Percentiles rank a stretch among this genome's conserved stretches.
Evolutionary conservation across 164 flowering plant species (phyloP).

Genomic region (Liquidambar formosana): DNA sequence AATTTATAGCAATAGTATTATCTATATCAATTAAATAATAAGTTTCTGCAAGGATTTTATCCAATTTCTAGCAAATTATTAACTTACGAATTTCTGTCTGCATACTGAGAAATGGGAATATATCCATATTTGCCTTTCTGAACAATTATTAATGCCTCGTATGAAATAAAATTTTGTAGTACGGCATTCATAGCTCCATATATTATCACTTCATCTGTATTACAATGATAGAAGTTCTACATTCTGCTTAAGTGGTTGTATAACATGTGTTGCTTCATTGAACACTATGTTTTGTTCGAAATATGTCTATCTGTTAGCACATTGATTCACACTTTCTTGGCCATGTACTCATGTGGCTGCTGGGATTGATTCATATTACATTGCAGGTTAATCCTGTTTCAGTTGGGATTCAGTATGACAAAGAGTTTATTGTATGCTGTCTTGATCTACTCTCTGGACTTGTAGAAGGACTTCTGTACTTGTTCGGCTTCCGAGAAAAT

Average conservation of each 20-base stretch:
- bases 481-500: no score
- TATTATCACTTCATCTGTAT: not conserved
- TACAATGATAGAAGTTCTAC: not conserved
- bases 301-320: not conserved
- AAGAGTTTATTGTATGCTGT: constrained; percentile 90
- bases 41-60: no score
- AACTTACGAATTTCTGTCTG: not conserved
- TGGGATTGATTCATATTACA: no score
- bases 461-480: constrained; percentile 95
- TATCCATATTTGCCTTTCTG: not conserved
- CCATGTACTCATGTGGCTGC: no score
- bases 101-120: not conserved
- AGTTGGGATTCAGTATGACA: constrained; percentile 87
- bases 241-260: not conserved
- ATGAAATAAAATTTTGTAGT: not conserved
- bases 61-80: no score
- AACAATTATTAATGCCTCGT: not conserved
- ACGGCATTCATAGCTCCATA: not conserved
- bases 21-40: no score
- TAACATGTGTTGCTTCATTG: not conserved
- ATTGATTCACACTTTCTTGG: not conserved
- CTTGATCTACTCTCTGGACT: constrained; percentile 96
- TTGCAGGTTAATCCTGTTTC: constrained; percentile 80
- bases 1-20: not conserved
- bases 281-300: not conserved